These are phyloP conservation scores for Cryptococcus neoformans DNA, from an alignment of 1,284 basidiomycete genomes.

Conservation along the genomic window DNA sequence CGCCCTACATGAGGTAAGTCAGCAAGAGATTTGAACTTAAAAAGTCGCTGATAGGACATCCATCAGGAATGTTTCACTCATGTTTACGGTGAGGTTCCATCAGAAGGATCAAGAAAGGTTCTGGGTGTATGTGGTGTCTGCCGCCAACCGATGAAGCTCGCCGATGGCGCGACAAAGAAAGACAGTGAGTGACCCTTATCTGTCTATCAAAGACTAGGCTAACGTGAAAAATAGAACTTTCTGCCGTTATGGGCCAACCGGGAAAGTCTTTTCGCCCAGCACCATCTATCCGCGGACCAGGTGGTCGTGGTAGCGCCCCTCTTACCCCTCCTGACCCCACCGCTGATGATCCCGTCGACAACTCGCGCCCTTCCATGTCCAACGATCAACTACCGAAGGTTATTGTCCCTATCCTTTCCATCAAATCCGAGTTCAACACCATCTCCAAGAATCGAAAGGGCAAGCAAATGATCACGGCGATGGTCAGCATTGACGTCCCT, in stretches of 20 bases:
- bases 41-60: constrained; percentile 1
- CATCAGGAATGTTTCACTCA: constrained; percentile 86
- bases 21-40: constrained; percentile 1
- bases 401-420: constrained; percentile 81
- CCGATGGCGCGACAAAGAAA: constrained; percentile 54
- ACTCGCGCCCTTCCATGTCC: constrained; percentile 44
- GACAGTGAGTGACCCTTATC: constrained; percentile 65
- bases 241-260: constrained; percentile 74
- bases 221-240: constrained; percentile 61
- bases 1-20: constrained; percentile 81
- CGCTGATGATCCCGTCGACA: constrained; percentile 74
- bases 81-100: constrained; percentile 88
- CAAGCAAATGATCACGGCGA: constrained; percentile 78
- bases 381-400: constrained; percentile 51
- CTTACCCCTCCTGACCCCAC: constrained; percentile 56
- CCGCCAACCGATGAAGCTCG: constrained; percentile 88
- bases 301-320: constrained; percentile 4
- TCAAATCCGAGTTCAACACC: constrained; percentile 80
- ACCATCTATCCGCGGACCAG: constrained; percentile 19
- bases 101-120: constrained; percentile 60
- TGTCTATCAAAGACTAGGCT: neutral
- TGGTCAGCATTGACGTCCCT: constrained; percentile 86
- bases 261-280: constrained; percentile 38
- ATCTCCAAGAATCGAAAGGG: constrained; percentile 58
- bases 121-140: constrained; percentile 96